These are phyloP conservation scores for Anaeramoeba flamelloides DNA, from an alignment of 78 protist genomes.

Conservation along the genomic window DNA sequence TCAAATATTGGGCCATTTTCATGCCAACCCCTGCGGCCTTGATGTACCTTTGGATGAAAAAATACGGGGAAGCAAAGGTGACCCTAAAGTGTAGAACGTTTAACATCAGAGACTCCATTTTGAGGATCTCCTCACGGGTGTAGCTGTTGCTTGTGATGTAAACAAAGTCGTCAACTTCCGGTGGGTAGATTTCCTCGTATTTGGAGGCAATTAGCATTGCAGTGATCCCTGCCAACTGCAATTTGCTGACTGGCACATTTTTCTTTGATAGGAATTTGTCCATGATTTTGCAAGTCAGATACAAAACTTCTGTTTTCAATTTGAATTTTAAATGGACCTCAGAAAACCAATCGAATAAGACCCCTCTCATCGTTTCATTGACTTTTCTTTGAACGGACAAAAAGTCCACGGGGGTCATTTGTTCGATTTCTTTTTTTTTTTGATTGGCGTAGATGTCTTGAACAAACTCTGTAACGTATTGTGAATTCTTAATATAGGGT, in stretches of 20 bases:
- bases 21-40: slow-evolving; percentile 51
- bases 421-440: too few relatives aligned
- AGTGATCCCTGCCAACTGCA: slow-evolving; percentile 84
- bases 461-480: too few relatives aligned
- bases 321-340: slow-evolving; percentile 76
- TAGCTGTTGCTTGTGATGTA: slow-evolving; percentile 83
- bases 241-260: slow-evolving; percentile 31
- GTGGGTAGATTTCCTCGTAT: slow-evolving; percentile 89
- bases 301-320: slow-evolving; percentile 54
- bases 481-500: too few relatives aligned
- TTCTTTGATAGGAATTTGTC: slow-evolving; percentile 58
- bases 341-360: slow-evolving; percentile 78
- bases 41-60: slow-evolving; percentile 72
- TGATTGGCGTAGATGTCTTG: too few relatives aligned
- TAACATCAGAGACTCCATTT: slow-evolving; percentile 56
- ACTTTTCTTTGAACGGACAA: slow-evolving; percentile 36
- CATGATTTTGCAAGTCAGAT: slow-evolving; percentile 57
- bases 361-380: slow-evolving; percentile 58
- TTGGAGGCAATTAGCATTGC: slow-evolving; percentile 84
- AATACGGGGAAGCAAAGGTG: slow-evolving; percentile 48
- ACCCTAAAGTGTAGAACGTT: slow-evolving; percentile 54
- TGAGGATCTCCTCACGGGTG: slow-evolving; percentile 62
- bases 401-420: too few relatives aligned
- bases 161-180: slow-evolving; percentile 75
- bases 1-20: slow-evolving; percentile 25